Conservation (phyloP, 2,329 filamentous ascomycete genomes). For the Camillea tinctor region DNA sequence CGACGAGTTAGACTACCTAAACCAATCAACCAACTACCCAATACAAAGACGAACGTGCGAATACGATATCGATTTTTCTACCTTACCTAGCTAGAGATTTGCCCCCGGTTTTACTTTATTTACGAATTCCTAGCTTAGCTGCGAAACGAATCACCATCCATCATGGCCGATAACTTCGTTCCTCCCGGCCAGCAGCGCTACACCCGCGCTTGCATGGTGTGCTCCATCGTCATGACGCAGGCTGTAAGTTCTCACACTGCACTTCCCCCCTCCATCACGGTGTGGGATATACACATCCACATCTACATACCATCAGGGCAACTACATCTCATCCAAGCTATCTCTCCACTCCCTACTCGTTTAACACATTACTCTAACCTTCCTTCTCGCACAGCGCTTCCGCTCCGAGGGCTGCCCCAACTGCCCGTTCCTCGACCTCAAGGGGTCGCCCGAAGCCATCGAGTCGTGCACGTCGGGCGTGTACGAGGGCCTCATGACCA, state of each 20-base stretch:
- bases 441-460: constrained; percentile 75
- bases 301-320: too few relatives aligned
- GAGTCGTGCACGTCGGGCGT: constrained; percentile 94
- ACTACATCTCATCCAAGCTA: too few relatives aligned
- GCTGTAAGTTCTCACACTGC: constrained; percentile 49
- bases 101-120: too few relatives aligned
- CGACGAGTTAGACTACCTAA: too few relatives aligned
- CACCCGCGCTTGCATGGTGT: constrained; percentile 97
- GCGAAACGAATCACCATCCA: too few relatives aligned
- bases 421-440: constrained; percentile 88
- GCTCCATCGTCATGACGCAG: constrained; percentile 86
- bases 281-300: too few relatives aligned
- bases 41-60: too few relatives aligned
- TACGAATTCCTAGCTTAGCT: neutral
- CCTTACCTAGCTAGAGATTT: too few relatives aligned
- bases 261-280: too few relatives aligned
- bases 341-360: too few relatives aligned
- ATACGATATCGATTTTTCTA: too few relatives aligned
- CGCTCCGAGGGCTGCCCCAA: constrained; percentile 87
- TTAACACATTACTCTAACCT: neutral
- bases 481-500: constrained; percentile 86
- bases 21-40: neutral
- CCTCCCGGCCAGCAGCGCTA: constrained; percentile 75
- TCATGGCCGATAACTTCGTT: constrained; percentile 64
- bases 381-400: constrained; percentile 64